Evolutionary conservation across 495 filamentous ascomycete genomes (phyloP), one percentile per base, ranked within the genome.

Genomic region (Trichoderma virens): DNA sequence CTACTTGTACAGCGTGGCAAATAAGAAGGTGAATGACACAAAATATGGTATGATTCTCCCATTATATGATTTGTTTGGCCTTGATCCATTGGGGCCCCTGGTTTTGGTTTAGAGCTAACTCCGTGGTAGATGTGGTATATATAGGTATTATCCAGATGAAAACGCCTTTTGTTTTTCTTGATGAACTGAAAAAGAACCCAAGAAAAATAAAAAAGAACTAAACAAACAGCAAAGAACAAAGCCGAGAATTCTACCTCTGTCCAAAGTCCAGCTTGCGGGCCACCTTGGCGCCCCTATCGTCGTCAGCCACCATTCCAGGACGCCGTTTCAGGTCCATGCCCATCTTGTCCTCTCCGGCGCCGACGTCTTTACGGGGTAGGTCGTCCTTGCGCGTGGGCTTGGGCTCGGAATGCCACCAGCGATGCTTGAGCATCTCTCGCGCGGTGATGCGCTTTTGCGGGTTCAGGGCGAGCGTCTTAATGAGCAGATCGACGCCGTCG

Each of bases 261-360:
- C 84, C 83, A 79, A 98, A 98, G 74, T 97, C 89, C 69, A 98
- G 74, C 73, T 89, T 94, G 67, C 93, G 83, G 35, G 95, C 92
- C 30, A 97, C 90, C 70, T 89, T 90, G 43, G 67, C 84, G 73
- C 74, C 81, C 78, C 69, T 75, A n/a, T 62, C 61, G 14, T 83
- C 81, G 28, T 88, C 85, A 23, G 90, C 86, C 59, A 88, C 64
- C 59, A 92, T 79, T 0, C 91, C 92, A n/a, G 85, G 88, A 63
- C 87, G 82, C 66, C 91, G 82, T 75, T 89, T 92, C 65, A 97
- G 71, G 74, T 97, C 93, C 60, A 90, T 86, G 0, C 85, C 94
- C 80, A 93, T 84, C 75, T 90, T 93, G 67, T 88, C 84, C 69
- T 80, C 81, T 0, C 85, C 90, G 13, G 51, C 27, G 0, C 86